Conservation (phyloP, 116 monocot species). For the Papilionanthe hybrid region DNA sequence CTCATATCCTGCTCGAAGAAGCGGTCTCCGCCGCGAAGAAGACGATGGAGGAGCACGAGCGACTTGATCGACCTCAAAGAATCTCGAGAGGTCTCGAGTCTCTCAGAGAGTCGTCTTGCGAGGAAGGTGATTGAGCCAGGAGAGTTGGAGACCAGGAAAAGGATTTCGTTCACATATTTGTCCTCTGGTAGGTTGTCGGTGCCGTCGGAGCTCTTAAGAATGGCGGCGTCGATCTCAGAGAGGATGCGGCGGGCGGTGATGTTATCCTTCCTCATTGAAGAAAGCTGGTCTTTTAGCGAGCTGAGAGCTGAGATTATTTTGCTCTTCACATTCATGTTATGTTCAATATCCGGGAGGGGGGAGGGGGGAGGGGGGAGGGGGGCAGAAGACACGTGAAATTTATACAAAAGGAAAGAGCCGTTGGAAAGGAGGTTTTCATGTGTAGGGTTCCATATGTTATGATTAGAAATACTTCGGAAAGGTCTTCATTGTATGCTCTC, state of each 20-base stretch:
- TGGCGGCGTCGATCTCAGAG: constrained; percentile 38
- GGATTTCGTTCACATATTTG: constrained; percentile 54
- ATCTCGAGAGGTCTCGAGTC: constrained; percentile 32
- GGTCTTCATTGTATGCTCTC: neutral
- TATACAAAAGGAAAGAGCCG: constrained; percentile 14
- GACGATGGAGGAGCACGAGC: constrained; percentile 65
- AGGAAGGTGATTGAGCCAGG: constrained; percentile 51
- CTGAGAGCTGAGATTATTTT: constrained; percentile 36
- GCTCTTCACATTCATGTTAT: constrained; percentile 48
- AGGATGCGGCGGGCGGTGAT: constrained; percentile 27
- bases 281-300: constrained; percentile 25
- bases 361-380: too few relatives aligned
- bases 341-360: too few relatives aligned
- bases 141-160: constrained; percentile 56
- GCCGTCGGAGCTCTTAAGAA: constrained; percentile 25
- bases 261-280: constrained; percentile 13
- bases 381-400: constrained; percentile 30
- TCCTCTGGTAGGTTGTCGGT: constrained; percentile 23
- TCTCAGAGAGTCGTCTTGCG: constrained; percentile 27
- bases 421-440: neutral
- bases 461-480: neutral
- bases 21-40: constrained; percentile 73
- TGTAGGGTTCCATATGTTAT: neutral
- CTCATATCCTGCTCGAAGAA: constrained; percentile 60
- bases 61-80: constrained; percentile 36